Evolutionary conservation across 495 filamentous ascomycete species (phyloP), one percentile per base, ranked within the genome.

Genomic region (Daldinia grandis): DNA sequence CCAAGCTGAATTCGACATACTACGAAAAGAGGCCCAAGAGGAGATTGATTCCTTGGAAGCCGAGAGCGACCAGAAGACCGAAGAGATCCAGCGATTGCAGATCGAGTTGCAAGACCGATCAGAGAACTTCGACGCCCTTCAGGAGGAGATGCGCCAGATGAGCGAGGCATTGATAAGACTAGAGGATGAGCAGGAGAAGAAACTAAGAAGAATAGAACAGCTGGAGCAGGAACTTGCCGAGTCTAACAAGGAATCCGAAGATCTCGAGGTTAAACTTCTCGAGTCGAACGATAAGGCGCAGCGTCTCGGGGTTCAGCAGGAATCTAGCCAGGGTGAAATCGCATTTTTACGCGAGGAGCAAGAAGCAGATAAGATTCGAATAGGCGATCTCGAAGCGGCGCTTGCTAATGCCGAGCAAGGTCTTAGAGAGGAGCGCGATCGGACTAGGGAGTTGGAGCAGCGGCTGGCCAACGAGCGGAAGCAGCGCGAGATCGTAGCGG

Each of bases 361-460:
- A 82, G 95, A 99, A 78, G 89, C 87, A 37, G 96, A 99, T 78
- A 99, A 98, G 86, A 98, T 99, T 76, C 93, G 93, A 78, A 99
- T 98, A 70, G 93, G 95, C 21, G 92, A 98, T 70, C 83, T 98
- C 4, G 93, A 97, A 74, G 90, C 90, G 9, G 87, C 89, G 24
- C 81, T 97, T 14, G 92, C 92, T 77, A 89, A 87, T 37, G 86
- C 89, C 62, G 87, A 93, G 76, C 85, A 90, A 68, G 86, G 81
- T 33, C 81, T 97, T 30, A 85, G 89, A 40, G 94, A 93, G 51
- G 94, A 98, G 74, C 90, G 88, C 74, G 94, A 97, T 53, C 89
- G 91, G 51, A 84, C 87, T 31, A 84, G 86, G 44, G 94, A 97
- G 68, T 82, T 97, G 14, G 93, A 97, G 74, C 86, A 91, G 53